Evolutionary conservation across 2,329 filamentous ascomycete species (phyloP), one percentile per base, ranked within the genome.

Genomic region (Ramularia endophylla): DNA sequence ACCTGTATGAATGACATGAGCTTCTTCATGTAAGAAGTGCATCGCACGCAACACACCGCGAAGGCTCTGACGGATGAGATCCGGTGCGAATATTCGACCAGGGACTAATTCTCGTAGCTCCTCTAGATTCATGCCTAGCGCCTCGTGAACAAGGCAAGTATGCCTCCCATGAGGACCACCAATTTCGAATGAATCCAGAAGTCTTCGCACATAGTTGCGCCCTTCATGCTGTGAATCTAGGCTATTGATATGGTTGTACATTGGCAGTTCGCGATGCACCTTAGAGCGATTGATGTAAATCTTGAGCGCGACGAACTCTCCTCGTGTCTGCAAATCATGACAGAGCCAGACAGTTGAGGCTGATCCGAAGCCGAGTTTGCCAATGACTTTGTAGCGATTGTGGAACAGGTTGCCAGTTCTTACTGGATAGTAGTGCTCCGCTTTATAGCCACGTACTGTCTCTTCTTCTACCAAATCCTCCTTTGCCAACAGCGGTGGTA

Each of bases 281-380:
- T 50, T 53, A 1, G 57, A 48, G 8, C 46, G 54, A 16, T 58
- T 59, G 31, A 59, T 52, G 39, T 64, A 61, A 0, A 67, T 53
- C 36, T 68, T 67, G 4, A 67, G 20, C 2, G 52, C 55, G 46
- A 57, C 57, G 35, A 59, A 63, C 12, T 48, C 45, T 3, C 50
- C 17, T 13, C 53, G 36, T 32, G 46, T 47, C 36, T 44, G 40
- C 6, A 66, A 56, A 55, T 69, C 65, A 19, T 52, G 60, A 32
- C 61, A 62, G 0, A 71, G 59, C 68, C 68, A 72, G 4, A 67
- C 63, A 0, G 68, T 71, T 5, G 68, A 68, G 30, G 48, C 53
- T 5, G 54, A 55, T 7, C 68, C 68, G 46, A 64, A 68, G 18
- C 68, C 68, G 8, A 71, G 58, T 45, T 73, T 72, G 28, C 59